Evolutionary conservation across 768 basidiomycete genomes (phyloP), one percentile per base, ranked within the genome.

Genomic region (Tulasnella sp.): DNA sequence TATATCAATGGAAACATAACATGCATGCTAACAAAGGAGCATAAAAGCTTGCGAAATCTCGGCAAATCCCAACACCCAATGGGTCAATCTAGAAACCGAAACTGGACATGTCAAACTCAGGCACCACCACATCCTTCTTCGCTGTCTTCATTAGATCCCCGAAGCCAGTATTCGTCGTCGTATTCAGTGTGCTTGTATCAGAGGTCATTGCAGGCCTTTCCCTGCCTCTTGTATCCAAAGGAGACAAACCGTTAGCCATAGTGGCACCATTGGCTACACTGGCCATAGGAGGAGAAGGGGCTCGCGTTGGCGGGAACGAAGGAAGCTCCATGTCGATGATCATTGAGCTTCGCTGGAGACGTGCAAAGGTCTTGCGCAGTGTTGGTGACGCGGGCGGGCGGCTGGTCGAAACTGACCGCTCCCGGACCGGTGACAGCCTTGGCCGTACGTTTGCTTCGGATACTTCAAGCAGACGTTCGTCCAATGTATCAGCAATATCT

Each of bases 81-180:
- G 39, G 11, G 36, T 6, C 2, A 36, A 31, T 11, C 34, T 54
- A 74, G 49, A 74, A 74, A 1, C 71, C 71, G 19, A 96, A 96
- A 31, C 89, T 87, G 80, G 85, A 85, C 89, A 97, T 93, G 82
- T 94, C 89, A 81, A 97, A 97, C 80, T 97, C 94, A 31, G 93
- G 91, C 77, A 93, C 91, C 80, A 90, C 85, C 67, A 93, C 87
- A 83, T 96, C 91, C 81, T 93, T 91, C 82, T 94, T 96, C 17
- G 95, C 93, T n/a, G 91, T 89, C 84, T 93, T 95, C 86, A 97
- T 90, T 80, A 97, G 83, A 79, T 87, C 92, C 3, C 95, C 96
- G 52, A 96, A 83, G 9, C 91, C 91, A 49, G 89, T 89, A 79
- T 91, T 90, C 34, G 76, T 19, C 45, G 68, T 42, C 76, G 17